phyloP scores from a whole-genome alignment of 2,329 filamentous ascomycete genomes.

The Apiospora sp. region DNA sequence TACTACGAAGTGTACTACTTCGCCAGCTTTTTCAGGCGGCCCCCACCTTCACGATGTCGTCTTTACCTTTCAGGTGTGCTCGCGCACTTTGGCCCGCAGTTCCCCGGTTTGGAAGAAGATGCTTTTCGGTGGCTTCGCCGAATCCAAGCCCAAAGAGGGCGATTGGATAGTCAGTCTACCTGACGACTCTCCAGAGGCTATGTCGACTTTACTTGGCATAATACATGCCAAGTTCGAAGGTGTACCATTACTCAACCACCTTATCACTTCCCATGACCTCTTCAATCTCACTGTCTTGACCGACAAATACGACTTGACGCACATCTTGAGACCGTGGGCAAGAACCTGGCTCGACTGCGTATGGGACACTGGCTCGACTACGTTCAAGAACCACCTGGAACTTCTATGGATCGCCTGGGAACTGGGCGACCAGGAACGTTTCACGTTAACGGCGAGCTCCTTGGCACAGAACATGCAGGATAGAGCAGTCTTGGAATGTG shows the following conservation, averaged over 20 bases:
- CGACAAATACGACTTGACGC: slow-evolving; percentile 43
- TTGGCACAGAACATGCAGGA: neutral
- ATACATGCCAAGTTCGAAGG: slow-evolving; percentile 39
- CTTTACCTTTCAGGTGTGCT: slow-evolving; percentile 37
- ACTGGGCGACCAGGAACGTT: neutral
- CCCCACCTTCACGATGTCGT: neutral
- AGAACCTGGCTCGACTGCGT: neutral
- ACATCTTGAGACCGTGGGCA: slow-evolving; percentile 38
- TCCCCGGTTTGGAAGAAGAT: slow-evolving; percentile 41
- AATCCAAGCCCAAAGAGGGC: slow-evolving; percentile 31
- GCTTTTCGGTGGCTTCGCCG: slow-evolving; percentile 40
- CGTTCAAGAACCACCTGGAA: too few species aligned
- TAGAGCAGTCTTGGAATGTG: fast-evolving
- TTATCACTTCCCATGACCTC: slow-evolving; percentile 35
- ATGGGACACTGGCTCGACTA: neutral
- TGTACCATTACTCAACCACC: neutral
- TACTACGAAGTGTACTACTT: neutral
- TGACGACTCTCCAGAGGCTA: slow-evolving; percentile 40
- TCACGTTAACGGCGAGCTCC: neutral
- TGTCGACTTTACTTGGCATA: slow-evolving; percentile 42
- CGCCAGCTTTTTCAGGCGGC: fast-evolving
- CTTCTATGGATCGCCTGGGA: neutral
- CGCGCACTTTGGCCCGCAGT: slow-evolving; percentile 37
- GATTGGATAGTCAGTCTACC: slow-evolving; percentile 42
- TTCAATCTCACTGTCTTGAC: slow-evolving; percentile 41